Evolutionary conservation across 345 rosid genomes (phyloP).

Genomic region (Dimocarpus longan): DNA sequence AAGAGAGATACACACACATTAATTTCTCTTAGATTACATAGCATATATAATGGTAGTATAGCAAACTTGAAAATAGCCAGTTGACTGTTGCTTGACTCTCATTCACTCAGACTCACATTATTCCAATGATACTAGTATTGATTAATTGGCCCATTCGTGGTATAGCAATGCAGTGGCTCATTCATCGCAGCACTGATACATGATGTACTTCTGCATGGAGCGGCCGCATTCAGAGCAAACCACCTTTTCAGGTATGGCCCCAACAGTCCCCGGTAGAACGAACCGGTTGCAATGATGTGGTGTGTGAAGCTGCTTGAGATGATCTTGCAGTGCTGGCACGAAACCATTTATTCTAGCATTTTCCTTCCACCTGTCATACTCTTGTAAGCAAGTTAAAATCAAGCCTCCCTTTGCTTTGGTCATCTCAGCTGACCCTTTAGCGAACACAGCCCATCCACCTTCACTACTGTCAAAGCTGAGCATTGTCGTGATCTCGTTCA

Average conservation of each 20-base stretch:
- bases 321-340: constrained; percentile 46
- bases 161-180: background rate
- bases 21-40: background rate
- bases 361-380: constrained; percentile 43
- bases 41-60: background rate
- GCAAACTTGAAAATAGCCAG: background rate
- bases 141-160: background rate
- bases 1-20: background rate
- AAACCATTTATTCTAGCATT: constrained; percentile 40
- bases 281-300: constrained; percentile 64
- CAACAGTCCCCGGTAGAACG: constrained; percentile 53
- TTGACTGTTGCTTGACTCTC: background rate
- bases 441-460: constrained; percentile 63
- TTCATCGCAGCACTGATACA: constrained; percentile 64
- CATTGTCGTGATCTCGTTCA: constrained; percentile 55
- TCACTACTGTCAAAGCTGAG: constrained; percentile 62
- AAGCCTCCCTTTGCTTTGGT: constrained; percentile 47
- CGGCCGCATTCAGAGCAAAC: constrained; percentile 62
- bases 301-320: constrained; percentile 40
- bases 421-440: constrained; percentile 47
- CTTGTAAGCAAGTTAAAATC: constrained; percentile 37
- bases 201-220: constrained; percentile 58
- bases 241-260: constrained; percentile 50
- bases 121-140: constrained; percentile 4
- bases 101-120: background rate